Evolutionary conservation across 305 asterid genomes (phyloP).

Genomic region (Withania somnifera): DNA sequence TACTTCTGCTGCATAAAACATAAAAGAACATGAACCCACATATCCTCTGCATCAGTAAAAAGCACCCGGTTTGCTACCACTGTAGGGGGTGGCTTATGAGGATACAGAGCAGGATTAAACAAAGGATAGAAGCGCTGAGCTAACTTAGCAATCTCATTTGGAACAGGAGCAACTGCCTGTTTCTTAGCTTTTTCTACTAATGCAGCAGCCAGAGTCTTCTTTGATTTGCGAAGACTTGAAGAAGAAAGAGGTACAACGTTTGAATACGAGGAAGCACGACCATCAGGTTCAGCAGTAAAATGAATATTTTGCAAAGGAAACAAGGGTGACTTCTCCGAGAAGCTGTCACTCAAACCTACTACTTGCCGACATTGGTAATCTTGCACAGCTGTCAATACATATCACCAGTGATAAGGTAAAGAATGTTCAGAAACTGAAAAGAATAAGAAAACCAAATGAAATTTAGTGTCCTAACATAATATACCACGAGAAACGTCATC

Average conservation of each 20-base stretch:
- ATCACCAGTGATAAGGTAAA: slow-evolving; percentile 9
- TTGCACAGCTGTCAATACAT: slow-evolving; percentile 44
- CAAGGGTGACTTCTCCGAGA: slow-evolving; percentile 55
- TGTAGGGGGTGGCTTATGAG: slow-evolving; percentile 83
- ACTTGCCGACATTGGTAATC: slow-evolving; percentile 40
- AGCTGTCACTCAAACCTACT: slow-evolving; percentile 36
- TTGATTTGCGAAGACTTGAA: slow-evolving; percentile 27
- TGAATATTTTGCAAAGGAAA: slow-evolving; percentile 47
- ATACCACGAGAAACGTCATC: slow-evolving; percentile 75
- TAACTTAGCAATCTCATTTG: slow-evolving; percentile 70
- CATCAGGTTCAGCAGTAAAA: slow-evolving; percentile 37
- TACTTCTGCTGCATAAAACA: slow-evolving; percentile 7
- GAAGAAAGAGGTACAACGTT: slow-evolving; percentile 23
- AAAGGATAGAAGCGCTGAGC: slow-evolving; percentile 73
- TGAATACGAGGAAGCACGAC: slow-evolving; percentile 34
- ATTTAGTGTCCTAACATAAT: slow-evolving; percentile 14
- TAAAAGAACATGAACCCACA: slow-evolving; percentile 65
- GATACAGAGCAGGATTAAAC: slow-evolving; percentile 85
- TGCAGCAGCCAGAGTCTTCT: slow-evolving; percentile 77
- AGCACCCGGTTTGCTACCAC: slow-evolving; percentile 75
- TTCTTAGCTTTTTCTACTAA: slow-evolving; percentile 74
- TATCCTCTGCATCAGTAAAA: slow-evolving; percentile 95
- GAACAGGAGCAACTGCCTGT: slow-evolving; percentile 72
- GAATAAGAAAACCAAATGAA: slow-evolving; percentile 1
- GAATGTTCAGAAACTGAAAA: slow-evolving; percentile 14